Base-by-base conservation (phyloP, 2,329 filamentous ascomycete genomes). In the Biscogniauxia mediterranea region DNA sequence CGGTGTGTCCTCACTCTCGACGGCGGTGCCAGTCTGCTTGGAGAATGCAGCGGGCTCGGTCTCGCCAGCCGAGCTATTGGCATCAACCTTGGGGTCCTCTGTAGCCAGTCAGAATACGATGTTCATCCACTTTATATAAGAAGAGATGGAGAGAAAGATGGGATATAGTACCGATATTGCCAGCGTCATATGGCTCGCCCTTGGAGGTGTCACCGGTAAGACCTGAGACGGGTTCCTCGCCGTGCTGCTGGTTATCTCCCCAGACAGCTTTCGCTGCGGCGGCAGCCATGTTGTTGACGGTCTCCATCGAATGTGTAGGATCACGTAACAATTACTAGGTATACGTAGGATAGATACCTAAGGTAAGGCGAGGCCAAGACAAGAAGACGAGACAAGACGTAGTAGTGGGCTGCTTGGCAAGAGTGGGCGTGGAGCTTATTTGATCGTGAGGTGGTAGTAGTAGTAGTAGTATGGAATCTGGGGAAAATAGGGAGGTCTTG, bases 111-210 rank as follows among this genome's bases (percentile, higher is more conserved):
- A 8, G 46, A 32, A 32, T 32, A 32, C 42, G n/a, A 23, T 25
- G 32, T 17, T 17, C 50, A 17, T 50, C 15, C 52, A 28, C 28
- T 23, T 54, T 55, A 23, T 28, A 58, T 50, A 19, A 55, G 51
- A 53, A 19, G 8, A 20, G n/a, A 28, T 52, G 20, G 9, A 54
- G 55, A 26, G 56, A 42, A 17, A 50, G 42, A 6, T 23, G 17
- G 50, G 52, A 65, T 77, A 20, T 17, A 86, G 80, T 83, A 79
- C 85, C 82, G n/a, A 85, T 77, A 74, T 95, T 95, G 55, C 92
- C 92, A 61, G 86, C 86, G 71, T 95, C 92, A 69, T 88, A 96
- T 0, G 92, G 92, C 73, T 94, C 88, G 13, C 84, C 85, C 52
- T 81, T 81, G 23, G 83, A 82, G 4, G 90, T 89, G 72, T 89